Evolutionary conservation across 2,329 filamentous ascomycete species (phyloP), one percentile per base, ranked within the genome.

Genomic region (Ascosphaera apis): DNA sequence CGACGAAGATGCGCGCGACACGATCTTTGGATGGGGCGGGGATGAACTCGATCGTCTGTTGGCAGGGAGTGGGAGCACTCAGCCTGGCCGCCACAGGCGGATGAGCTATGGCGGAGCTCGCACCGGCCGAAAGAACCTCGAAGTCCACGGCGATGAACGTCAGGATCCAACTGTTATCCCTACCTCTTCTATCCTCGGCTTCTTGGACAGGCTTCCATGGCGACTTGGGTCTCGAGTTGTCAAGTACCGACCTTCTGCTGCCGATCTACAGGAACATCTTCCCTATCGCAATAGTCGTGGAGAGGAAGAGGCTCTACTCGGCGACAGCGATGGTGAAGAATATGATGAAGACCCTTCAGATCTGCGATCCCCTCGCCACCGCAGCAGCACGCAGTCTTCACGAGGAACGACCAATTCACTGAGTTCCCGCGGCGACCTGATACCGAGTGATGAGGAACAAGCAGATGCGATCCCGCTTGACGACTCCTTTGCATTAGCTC

Each of bases 401-500:
- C 76, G 76, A 30, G 76, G 76, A 43, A 92, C 84, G 1, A 77
- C 72, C 18, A 83, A 86, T 50, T 92, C 84, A 4, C 72, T 78
- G 43, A 77, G 84, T 47, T 92, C 83, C 8, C 65, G 86, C 33
- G 83, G 83, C 2, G 86, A 95, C 55, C 61, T 95, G 9, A 88
- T 93, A 44, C 82, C 82, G 0, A 92, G 83, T 47, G 83, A 91
- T 47, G 82, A 84, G 36, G 82, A 91, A 42, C 19, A 21, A 21
- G 84, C 91, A 52, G 86, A 95, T 54, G 86, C 86, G 1, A 71
- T 92, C n/a, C 80, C 83, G 9, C 58, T 95, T 13, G 81, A 86
- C 46, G 86, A 93, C 49, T 84, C 93, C 48, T 91, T 95, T 46
- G 80, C 83, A 2, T 74, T 91, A 51, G 72, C 74, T 2, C 63